Conservation (phyloP, 2,329 filamentous ascomycete species). For the Penicillium verrucosum region DNA sequence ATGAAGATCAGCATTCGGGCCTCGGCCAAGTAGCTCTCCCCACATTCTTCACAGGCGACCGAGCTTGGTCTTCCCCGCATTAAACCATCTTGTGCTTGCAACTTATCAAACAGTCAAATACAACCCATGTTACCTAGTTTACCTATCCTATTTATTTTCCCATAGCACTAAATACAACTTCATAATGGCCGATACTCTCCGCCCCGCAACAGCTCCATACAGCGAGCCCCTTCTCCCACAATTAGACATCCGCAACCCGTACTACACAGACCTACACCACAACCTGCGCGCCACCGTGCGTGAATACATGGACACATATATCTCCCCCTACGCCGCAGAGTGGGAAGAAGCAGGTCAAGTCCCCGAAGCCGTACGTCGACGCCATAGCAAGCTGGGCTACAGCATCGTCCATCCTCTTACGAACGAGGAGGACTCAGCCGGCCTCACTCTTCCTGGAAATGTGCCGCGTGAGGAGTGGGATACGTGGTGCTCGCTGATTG, state of each 20-base stretch:
- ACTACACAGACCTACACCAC: conserved; percentile 62
- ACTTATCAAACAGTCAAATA: not conserved
- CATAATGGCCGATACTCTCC: conserved; percentile 19
- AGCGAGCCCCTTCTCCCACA: conserved; percentile 47
- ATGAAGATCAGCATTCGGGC: conserved; percentile 12
- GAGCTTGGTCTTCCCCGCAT: conserved; percentile 13
- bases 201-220: conserved; percentile 36
- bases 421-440: conserved; percentile 39
- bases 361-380: conserved; percentile 42
- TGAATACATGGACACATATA: conserved; percentile 56
- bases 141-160: not conserved
- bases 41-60: conserved; percentile 14
- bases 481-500: conserved; percentile 55
- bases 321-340: conserved; percentile 58
- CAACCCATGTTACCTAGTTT: not conserved
- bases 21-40: conserved; percentile 15
- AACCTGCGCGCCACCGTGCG: conserved; percentile 57
- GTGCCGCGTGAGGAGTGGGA: conserved; percentile 52
- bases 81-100: not conserved
- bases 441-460: conserved; percentile 44
- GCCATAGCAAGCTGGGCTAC: conserved; percentile 42
- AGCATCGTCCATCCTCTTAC: conserved; percentile 36
- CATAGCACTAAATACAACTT: not conserved
- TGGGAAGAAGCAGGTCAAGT: conserved; percentile 61
- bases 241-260: conserved; percentile 46